These are phyloP conservation scores for Tetraselmis chui DNA, from an alignment of 139 green algal genomes.

Conservation along the genomic window DNA sequence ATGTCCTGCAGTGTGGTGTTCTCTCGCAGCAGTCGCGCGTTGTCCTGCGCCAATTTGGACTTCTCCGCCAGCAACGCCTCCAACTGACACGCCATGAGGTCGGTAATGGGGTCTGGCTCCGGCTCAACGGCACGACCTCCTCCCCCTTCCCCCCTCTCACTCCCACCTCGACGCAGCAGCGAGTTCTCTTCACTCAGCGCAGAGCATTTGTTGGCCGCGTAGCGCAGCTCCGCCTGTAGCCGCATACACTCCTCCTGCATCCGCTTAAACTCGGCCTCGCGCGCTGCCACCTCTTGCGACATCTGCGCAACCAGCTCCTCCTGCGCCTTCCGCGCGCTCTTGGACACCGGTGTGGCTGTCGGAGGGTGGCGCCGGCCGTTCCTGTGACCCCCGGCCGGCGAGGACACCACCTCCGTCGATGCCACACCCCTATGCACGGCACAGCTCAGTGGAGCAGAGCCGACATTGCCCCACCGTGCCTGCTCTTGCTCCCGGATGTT, in stretches of 20 bases:
- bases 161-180: not conserved
- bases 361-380: too few relatives aligned
- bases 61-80: constrained; percentile 46
- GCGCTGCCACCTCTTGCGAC: not conserved
- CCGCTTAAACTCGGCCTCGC: not conserved
- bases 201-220: not conserved
- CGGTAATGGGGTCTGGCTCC: not conserved
- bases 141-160: not conserved
- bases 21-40: constrained; percentile 40
- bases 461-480: not conserved
- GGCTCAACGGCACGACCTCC: not conserved
- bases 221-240: not conserved
- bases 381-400: too few relatives aligned
- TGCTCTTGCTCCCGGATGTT: not conserved
- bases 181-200: not conserved
- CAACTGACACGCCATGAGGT: constrained; percentile 31
- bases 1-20: constrained; percentile 39
- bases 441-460: too few relatives aligned
- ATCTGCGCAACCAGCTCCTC: not conserved
- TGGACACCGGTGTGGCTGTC: not conserved
- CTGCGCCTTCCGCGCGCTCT: not conserved
- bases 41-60: constrained; percentile 37
- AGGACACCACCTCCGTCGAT: not conserved
- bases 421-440: too few relatives aligned
- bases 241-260: not conserved